Evolutionary conservation across 1,284 basidiomycete species (phyloP), one percentile per base, ranked within the genome.

Genomic region (Trichosporon sp.): DNA sequence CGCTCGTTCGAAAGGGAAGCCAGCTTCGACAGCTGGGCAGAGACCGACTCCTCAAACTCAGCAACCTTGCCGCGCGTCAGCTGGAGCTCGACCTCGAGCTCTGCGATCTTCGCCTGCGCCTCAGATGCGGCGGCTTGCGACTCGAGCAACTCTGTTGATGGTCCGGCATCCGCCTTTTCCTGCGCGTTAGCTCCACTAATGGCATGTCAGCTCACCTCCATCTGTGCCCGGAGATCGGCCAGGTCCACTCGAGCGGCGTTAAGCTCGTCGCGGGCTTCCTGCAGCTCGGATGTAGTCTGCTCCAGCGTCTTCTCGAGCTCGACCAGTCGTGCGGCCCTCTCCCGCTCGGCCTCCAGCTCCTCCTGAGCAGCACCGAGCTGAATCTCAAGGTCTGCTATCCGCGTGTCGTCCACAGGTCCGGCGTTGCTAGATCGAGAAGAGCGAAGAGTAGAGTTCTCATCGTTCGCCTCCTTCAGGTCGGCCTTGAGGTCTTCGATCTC

Each of bases 381-480:
- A 1, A 21, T 23, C 19, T 58, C 59, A 6, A 60, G 36, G 5
- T 60, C 54, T n/a, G 32, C 19, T 34, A 61, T 29, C 16, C 23
- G 49, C 6, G 10, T 36, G 33, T 37, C 58, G 36, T 29, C 33
- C 16, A 36, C 29, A 4, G 23, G 19, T 14, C 27, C 25, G 1
- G 5, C 3, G 6, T 32, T 6, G 23, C 31, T 19, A 6, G 25
- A 33, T 32, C 27, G 11, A 8, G 61, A 21, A n/a, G 40, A 31
- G 3, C 60, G 56, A 4, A 74, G 60, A 16, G 72, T 66, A 19
- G 66, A 67, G 54, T 68, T 69, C 60, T 71, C 71, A 4, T 66
- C 64, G 25, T 71, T 63, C 2, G 65, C 59, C 16, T 61, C 62
- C 44, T 69, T 63, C 5, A 72, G 62, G 13, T 63, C 59, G 16